A percentile compares a stretch with the other conserved stretches of the same genome.
Conservation (phyloP, 768 basidiomycete species). For the Neoboletus brunneissimus region DNA sequence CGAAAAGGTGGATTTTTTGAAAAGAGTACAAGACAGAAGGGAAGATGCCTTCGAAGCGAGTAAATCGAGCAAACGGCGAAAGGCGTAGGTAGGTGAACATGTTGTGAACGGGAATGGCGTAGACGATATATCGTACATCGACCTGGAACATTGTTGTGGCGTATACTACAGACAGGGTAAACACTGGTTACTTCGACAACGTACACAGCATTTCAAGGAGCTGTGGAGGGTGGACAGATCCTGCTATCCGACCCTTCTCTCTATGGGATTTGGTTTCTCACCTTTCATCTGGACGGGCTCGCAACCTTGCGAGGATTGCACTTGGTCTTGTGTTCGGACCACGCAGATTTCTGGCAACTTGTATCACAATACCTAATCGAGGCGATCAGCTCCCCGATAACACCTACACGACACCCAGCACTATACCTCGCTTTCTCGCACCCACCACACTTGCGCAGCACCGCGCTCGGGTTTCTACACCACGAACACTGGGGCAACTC, state of each 20-base stretch:
- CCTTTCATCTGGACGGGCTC: not conserved
- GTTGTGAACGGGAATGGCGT: not conserved
- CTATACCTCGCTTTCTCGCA: constrained; percentile 41
- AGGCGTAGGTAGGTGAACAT: constrained; percentile 11
- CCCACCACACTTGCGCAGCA: constrained; percentile 49
- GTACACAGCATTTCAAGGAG: not conserved
- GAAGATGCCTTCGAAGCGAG: constrained; percentile 60
- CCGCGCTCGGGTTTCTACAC: constrained; percentile 61
- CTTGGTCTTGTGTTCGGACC: constrained; percentile 14
- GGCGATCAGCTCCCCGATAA: not conserved
- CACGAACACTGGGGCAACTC: constrained; percentile 60
- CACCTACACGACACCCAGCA: not conserved
- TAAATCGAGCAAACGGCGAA: constrained; percentile 52
- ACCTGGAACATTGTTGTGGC: not conserved
- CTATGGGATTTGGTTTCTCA: not conserved
- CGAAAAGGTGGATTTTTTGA: constrained; percentile 81
- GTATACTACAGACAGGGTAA: not conserved
- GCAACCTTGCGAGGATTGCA: constrained; percentile 7
- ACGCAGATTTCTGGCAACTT: constrained; percentile 16
- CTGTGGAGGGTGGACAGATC: not conserved
- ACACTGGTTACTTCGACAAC: not conserved
- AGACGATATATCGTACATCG: constrained; percentile 9
- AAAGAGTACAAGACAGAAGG: constrained; percentile 69
- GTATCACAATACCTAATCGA: constrained; percentile 12
- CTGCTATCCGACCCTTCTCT: not conserved